Conservation (phyloP, 129 eudicot genomes). For the Lonicera japonica region DNA sequence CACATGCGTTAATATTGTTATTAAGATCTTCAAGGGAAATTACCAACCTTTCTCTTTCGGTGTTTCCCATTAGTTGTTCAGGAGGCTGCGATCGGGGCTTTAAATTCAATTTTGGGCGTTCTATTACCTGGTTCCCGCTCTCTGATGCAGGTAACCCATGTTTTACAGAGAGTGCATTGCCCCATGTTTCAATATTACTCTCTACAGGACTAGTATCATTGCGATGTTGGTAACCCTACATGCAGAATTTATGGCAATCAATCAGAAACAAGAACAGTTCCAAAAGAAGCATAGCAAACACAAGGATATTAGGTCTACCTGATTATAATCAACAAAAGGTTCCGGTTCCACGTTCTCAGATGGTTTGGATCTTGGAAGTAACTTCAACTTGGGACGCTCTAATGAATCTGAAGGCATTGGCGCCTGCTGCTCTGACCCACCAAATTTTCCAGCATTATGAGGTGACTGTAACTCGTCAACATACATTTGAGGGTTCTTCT, state of each 20-base stretch:
- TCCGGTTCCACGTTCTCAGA: conserved; percentile 51
- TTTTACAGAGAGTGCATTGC: conserved; percentile 19
- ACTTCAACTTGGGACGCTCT: conserved; percentile 77
- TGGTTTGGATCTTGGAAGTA: conserved; percentile 83
- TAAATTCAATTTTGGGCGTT: conserved; percentile 70
- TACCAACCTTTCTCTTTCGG: conserved; percentile 54
- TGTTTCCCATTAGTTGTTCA: conserved; percentile 45
- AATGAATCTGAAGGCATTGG: conserved; percentile 30
- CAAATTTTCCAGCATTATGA: conserved; percentile 3
- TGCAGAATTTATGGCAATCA: conserved; percentile 1
- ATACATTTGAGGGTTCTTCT: conserved; percentile 24
- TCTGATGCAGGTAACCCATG: conserved; percentile 29
- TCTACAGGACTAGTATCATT: conserved; percentile 25
- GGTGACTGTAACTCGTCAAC: conserved; percentile 24
- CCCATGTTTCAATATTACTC: conserved; percentile 20
- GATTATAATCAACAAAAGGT: conserved; percentile 31
- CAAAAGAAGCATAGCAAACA: too few relatives aligned
- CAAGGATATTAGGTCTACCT: conserved; percentile 27
- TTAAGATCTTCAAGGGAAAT: conserved; percentile 2
- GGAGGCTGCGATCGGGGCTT: conserved; percentile 70
- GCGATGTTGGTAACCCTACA: conserved; percentile 34
- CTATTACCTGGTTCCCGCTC: conserved; percentile 31
- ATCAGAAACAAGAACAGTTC: background rate
- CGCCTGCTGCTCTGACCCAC: conserved; percentile 16
- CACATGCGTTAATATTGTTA: too few relatives aligned